Evolutionary conservation across 768 basidiomycete species (phyloP).

Genomic region (Tephrocybe rancida): DNA sequence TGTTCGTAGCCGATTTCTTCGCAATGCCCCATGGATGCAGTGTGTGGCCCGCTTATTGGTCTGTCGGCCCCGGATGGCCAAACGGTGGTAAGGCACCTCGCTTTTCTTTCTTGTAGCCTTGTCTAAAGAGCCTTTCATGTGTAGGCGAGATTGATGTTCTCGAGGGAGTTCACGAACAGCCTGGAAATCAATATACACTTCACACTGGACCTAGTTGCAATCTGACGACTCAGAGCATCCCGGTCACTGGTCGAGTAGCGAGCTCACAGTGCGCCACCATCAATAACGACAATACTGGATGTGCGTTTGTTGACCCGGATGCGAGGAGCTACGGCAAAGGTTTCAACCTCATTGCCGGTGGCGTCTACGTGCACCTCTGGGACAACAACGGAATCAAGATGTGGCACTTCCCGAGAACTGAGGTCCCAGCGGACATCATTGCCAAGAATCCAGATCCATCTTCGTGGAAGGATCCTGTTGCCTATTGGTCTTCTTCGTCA

Average conservation of each 20-base stretch:
- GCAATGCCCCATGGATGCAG: slow-evolving; percentile 75
- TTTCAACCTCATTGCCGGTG: slow-evolving; percentile 49
- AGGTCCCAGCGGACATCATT: slow-evolving; percentile 55
- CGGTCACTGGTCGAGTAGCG: slow-evolving; percentile 26
- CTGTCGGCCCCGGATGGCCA: slow-evolving; percentile 57
- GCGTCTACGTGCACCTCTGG: slow-evolving; percentile 60
- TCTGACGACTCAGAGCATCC: slow-evolving; percentile 26
- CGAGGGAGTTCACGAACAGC: slow-evolving; percentile 68
- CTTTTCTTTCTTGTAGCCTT: too few species aligned
- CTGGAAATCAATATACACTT: slow-evolving; percentile 64
- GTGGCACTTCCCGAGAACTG: slow-evolving; percentile 56
- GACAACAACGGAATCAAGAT: slow-evolving; percentile 51
- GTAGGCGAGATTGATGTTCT: slow-evolving; percentile 73
- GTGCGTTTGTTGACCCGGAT: slow-evolving; percentile 47
- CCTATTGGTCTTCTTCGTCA: slow-evolving; percentile 47
- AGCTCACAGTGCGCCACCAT: slow-evolving; percentile 43
- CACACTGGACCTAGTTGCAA: slow-evolving; percentile 56
- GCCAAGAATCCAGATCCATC: slow-evolving; percentile 45
- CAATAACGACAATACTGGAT: slow-evolving; percentile 44
- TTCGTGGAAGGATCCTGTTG: slow-evolving; percentile 54
- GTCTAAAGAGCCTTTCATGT: too few species aligned
- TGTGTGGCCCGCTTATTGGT: slow-evolving; percentile 60
- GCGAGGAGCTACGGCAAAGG: slow-evolving; percentile 40
- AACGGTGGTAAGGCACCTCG: too few species aligned
- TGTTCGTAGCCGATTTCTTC: slow-evolving; percentile 77